Evolutionary conservation across 495 filamentous ascomycete species (phyloP), one percentile per base, ranked within the genome.

Genomic region (Elaphomyces granulatus): DNA sequence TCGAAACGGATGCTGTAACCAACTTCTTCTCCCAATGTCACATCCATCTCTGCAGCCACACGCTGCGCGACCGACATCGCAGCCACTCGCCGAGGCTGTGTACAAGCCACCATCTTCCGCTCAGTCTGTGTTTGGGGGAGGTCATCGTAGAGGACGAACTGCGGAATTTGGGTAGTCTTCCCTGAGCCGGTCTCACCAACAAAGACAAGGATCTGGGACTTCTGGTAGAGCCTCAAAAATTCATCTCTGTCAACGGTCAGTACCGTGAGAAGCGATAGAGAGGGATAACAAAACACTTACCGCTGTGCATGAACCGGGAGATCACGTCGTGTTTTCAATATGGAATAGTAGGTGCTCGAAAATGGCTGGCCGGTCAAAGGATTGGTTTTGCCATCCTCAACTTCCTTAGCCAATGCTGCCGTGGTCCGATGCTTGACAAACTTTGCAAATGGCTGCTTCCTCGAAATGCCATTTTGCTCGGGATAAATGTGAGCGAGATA

Each of bases 1-100:
- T 96, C 92, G 61, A 99, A 99, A 62, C 92, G 86, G 50, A 99
- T 96, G 59, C 81, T 95, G 67, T 96, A 99, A 58, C 92, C 92
- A 41, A 99, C 87, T 56, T 99, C 92, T 43, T 95, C 80, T 34
- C 92, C 92, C 18, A 99, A 67, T 14, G 71, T 73, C 43, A 96
- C 90, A 58, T 96, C 92, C 77, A 96, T 78, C 60, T 99, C 92
- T 50, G 88, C 72, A 15, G 92, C 87, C 14, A 99, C 92, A 81
- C 92, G 90, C 57, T 96, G 84, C 18, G 92, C 92, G 14, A 99
- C 92, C 23, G 88, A 95, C 92, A 95, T 96, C 45, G 92, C 92
- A 30, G 92, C 92, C 32, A 99, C 92, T 70, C 92, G 80, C 54
- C 92, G 83, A 47, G 92, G 92, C 58, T 99, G 90, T 4, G 90